Percentiles rank a stretch among this genome's conserved stretches.
Evolutionary conservation across 1,139 yeast species (phyloP).

Genomic region (Hyphopichia burtonii): DNA sequence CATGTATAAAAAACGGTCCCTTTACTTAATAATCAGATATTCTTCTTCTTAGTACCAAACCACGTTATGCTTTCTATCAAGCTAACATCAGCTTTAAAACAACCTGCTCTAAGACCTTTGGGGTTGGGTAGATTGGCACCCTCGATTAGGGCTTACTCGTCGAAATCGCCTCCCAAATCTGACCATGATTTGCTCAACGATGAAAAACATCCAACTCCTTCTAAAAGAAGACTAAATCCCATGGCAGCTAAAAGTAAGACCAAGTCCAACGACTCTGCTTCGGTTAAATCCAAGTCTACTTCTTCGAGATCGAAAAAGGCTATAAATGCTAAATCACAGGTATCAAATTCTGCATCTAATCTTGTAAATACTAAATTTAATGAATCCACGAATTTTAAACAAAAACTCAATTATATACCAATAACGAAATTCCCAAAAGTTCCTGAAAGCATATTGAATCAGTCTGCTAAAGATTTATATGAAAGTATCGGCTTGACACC

Average conservation of each 20-base stretch:
- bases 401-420: slow-evolving; percentile 17
- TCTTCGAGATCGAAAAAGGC: slow-evolving; percentile 1
- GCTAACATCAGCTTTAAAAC: not conserved
- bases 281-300: not conserved
- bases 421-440: slow-evolving; percentile 31
- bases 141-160: slow-evolving; percentile 5
- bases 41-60: too few relatives aligned
- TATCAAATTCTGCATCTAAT: not conserved
- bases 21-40: too few relatives aligned
- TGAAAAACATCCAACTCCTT: not conserved
- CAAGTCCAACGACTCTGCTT: slow-evolving; percentile 74
- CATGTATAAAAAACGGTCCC: too few relatives aligned
- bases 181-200: slow-evolving; percentile 3
- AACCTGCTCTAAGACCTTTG: not conserved
- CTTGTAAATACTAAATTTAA: slow-evolving; percentile 2
- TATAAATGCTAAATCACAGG: not conserved
- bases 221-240: slow-evolving; percentile 2
- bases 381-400: slow-evolving; percentile 1
- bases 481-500: slow-evolving; percentile 14
- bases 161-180: slow-evolving; percentile 10
- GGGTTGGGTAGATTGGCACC: not conserved
- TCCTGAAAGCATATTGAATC: slow-evolving; percentile 20
- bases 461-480: slow-evolving; percentile 19
- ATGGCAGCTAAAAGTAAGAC: slow-evolving; percentile 89
- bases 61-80: not conserved